Base-by-base conservation (phyloP, 1,284 basidiomycete species). In the Bjerkandera adusta region DNA sequence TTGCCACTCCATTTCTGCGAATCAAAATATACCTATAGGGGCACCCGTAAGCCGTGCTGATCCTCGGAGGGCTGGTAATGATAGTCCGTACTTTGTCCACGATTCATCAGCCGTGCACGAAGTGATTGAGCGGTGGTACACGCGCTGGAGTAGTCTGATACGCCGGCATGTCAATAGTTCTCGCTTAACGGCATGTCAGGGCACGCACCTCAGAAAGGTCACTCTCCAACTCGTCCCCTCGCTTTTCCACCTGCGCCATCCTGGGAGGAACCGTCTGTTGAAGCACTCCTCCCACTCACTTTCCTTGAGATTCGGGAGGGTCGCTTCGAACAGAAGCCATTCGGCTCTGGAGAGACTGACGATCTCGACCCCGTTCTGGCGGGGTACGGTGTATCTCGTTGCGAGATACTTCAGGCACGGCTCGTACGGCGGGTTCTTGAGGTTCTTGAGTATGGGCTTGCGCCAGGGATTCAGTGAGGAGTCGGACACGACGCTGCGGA, bases 61-160 rank as follows among this genome's bases (percentile, higher is more conserved):
- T 20, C 34, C 49, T 43, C 61, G 34, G 59, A 56, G 43, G 46
- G 40, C n/a, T n/a, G n/a, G n/a, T n/a, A 29, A 12, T 24, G 50
- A 45, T 50, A 46, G 36, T 10, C 56, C 71, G 53, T 59, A 89
- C 83, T 81, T 87, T 36, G 86, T 89, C 87, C 88, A 90, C 18
- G 85, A 70, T 65, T 90, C 88, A 54, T 88, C 85, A 5, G 76
- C 64, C n/a, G 85, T 88, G 58, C 88, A 90, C 18, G 74, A 71
- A 2, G 79, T 79, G 26, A 68, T 70, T 57, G 71, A 76, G 41
- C 86, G 77, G 61, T 89, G 86, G 74, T 76, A 83, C 26, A 81
- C 68, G 22, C 83, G 72, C 56, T 76, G 69, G 45, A 89, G 64
- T 22, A 77, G 60, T 57, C 85, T 88, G 43, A 26, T 50, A 43